A percentile compares a stretch with the other conserved stretches of the same genome.
Conservation (phyloP, 2,329 filamentous ascomycete species). For the Alternaria metachromatica region DNA sequence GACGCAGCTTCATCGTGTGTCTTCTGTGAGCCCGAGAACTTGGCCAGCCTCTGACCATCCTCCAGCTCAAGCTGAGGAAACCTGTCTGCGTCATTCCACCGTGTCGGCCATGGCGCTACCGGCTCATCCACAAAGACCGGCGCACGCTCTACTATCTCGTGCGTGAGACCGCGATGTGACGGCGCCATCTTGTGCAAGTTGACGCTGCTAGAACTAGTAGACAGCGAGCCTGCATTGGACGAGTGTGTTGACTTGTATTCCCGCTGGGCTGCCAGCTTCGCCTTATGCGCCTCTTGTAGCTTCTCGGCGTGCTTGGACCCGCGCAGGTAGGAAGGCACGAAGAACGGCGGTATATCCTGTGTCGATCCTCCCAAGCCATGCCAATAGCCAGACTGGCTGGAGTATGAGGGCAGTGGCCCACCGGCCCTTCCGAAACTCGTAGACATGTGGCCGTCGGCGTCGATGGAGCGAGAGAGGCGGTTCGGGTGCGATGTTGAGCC, state of each 20-base stretch:
- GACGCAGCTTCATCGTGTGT: constrained; percentile 77
- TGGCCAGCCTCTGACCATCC: constrained; percentile 74
- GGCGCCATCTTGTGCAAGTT: constrained; percentile 68
- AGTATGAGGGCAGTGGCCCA: constrained; percentile 54
- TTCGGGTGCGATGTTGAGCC: constrained; percentile 37
- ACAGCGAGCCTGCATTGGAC: constrained; percentile 57
- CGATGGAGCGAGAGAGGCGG: constrained; percentile 51
- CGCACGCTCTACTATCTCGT: constrained; percentile 82
- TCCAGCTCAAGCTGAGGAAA: constrained; percentile 75
- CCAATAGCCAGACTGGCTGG: constrained; percentile 54
- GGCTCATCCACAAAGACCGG: constrained; percentile 65
- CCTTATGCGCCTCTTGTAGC: constrained; percentile 73
- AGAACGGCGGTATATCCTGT: constrained; percentile 62
- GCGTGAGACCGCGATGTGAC: constrained; percentile 77
- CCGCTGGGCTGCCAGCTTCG: constrained; percentile 60
- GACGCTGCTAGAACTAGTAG: constrained; percentile 64
- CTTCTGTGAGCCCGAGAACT: constrained; percentile 63
- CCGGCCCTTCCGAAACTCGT: constrained; percentile 52
- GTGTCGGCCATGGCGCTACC: constrained; percentile 76
- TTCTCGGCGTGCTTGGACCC: constrained; percentile 79
- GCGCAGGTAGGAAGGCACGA: constrained; percentile 83
- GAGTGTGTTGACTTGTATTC: constrained; percentile 52
- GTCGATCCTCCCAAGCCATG: constrained; percentile 32
- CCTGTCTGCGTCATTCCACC: constrained; percentile 84
- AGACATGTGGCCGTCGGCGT: constrained; percentile 58